Conservation (phyloP, 805 yeast genomes). For the Ogataea ramenticola region DNA sequence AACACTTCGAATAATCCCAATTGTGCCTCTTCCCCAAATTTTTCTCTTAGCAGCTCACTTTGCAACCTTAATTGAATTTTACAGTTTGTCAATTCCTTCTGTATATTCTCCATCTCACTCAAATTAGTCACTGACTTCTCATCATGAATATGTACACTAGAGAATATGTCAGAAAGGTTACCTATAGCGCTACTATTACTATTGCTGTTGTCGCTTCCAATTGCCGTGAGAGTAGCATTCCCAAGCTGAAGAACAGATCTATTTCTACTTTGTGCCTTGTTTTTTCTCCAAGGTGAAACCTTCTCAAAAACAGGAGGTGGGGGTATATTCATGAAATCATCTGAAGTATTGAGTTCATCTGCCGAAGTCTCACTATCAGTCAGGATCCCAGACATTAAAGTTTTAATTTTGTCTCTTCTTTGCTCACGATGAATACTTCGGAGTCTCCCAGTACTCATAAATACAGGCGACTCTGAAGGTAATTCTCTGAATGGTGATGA, state of each 20-base stretch:
- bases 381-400: neutral
- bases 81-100: slow-evolving; percentile 26
- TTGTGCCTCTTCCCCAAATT: slow-evolving; percentile 11
- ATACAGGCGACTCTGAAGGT: neutral
- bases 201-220: neutral
- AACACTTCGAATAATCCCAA: slow-evolving; percentile 8
- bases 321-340: neutral
- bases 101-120: slow-evolving; percentile 19
- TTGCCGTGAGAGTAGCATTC: neutral
- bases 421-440: neutral
- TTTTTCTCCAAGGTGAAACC: neutral
- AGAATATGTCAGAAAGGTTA: neutral
- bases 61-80: slow-evolving; percentile 26
- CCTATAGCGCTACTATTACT: neutral
- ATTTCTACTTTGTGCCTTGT: neutral
- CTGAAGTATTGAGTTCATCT: neutral
- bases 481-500: neutral
- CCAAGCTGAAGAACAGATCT: neutral
- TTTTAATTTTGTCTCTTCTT: neutral
- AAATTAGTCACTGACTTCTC: slow-evolving; percentile 2
- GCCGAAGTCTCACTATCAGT: neutral
- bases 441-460: neutral
- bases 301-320: neutral
- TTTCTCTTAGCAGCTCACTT: slow-evolving; percentile 21
- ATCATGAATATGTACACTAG: slow-evolving; percentile 1